A percentile compares a stretch with the other conserved stretches of the same genome.
Evolutionary conservation across 192 early-diverging fungal species (phyloP).

Genomic region (Coemansia sp.): DNA sequence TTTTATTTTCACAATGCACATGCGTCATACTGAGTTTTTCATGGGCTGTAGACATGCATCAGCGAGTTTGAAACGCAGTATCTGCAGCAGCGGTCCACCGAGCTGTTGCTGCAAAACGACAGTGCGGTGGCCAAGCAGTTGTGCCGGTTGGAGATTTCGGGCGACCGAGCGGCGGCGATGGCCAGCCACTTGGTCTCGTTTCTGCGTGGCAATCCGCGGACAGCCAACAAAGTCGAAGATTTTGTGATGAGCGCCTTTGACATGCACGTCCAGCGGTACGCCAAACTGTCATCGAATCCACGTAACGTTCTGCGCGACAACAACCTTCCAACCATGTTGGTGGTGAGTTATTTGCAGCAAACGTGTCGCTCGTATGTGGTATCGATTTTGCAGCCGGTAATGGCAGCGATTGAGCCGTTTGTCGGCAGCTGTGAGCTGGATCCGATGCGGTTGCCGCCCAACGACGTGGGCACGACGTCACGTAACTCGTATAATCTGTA

Average conservation of each 20-base stretch:
- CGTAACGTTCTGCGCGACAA: constrained; percentile 46
- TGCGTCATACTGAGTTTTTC: not conserved
- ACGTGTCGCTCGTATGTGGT: constrained; percentile 49
- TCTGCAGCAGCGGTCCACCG: constrained; percentile 48
- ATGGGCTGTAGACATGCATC: constrained; percentile 30
- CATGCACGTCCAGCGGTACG: constrained; percentile 35
- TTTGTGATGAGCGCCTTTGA: constrained; percentile 51
- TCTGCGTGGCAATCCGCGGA: constrained; percentile 47
- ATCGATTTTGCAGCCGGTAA: constrained; percentile 51
- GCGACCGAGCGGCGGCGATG: constrained; percentile 50
- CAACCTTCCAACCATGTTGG: constrained; percentile 54
- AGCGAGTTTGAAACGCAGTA: constrained; percentile 53
- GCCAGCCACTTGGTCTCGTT: constrained; percentile 54
- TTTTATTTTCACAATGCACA: not conserved
- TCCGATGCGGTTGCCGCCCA: constrained; percentile 32
- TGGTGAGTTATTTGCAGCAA: constrained; percentile 53
- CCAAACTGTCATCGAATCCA: constrained; percentile 25
- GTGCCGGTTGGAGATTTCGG: constrained; percentile 43
- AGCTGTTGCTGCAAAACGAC: constrained; percentile 42
- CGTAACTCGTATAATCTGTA: constrained; percentile 53
- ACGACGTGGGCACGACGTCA: constrained; percentile 22
- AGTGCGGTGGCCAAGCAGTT: constrained; percentile 35
- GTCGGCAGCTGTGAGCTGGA: constrained; percentile 57
- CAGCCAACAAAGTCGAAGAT: constrained; percentile 35
- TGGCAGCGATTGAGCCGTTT: constrained; percentile 40